Percentiles rank a stretch among this genome's conserved stretches.
phyloP scores from a whole-genome alignment of 2,329 filamentous ascomycete species.

The Fusarium cyanostomum region DNA sequence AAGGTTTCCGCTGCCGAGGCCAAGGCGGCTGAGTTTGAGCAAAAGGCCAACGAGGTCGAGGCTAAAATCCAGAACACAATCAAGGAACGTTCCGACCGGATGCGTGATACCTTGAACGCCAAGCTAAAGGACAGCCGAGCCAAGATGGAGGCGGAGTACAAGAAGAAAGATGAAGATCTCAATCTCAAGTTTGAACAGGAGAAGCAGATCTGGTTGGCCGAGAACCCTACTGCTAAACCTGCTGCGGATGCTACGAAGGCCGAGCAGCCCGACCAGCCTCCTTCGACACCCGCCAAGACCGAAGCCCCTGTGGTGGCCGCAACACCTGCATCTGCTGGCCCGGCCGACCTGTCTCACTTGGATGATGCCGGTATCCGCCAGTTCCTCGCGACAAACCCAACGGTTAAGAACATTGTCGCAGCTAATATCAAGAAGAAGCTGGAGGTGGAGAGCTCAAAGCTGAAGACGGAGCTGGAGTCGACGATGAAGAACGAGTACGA shows the following conservation, averaged over 20 bases:
- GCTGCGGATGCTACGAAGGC: slow-evolving; percentile 34
- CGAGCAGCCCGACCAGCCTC: slow-evolving; percentile 31
- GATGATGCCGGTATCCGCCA: slow-evolving; percentile 66
- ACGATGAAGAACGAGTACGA: slow-evolving; percentile 64
- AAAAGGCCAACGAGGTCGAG: slow-evolving; percentile 71
- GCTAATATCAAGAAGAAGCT: slow-evolving; percentile 76
- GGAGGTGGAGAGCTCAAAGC: slow-evolving; percentile 69
- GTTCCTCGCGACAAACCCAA: slow-evolving; percentile 65
- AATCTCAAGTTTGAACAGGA: slow-evolving; percentile 70
- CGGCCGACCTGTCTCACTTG: slow-evolving; percentile 58
- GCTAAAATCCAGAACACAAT: slow-evolving; percentile 67
- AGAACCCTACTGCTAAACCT: slow-evolving; percentile 51
- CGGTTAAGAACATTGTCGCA: slow-evolving; percentile 66
- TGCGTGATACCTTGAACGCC: slow-evolving; percentile 74
- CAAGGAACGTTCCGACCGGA: slow-evolving; percentile 72
- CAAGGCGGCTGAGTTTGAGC: slow-evolving; percentile 71
- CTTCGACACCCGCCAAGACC: slow-evolving; percentile 54
- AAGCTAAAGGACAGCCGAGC: slow-evolving; percentile 74
- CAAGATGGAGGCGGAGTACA: slow-evolving; percentile 61
- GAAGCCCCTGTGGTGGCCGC: slow-evolving; percentile 48
- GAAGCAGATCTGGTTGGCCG: slow-evolving; percentile 68
- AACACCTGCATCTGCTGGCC: slow-evolving; percentile 48
- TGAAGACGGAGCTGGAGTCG: slow-evolving; percentile 62
- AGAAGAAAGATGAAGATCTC: slow-evolving; percentile 62
- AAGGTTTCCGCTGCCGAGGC: slow-evolving; percentile 69